A percentile compares a stretch with the other conserved stretches of the same genome.
Conservation (phyloP, 768 basidiomycete genomes). For the Crucibulum laeve region DNA sequence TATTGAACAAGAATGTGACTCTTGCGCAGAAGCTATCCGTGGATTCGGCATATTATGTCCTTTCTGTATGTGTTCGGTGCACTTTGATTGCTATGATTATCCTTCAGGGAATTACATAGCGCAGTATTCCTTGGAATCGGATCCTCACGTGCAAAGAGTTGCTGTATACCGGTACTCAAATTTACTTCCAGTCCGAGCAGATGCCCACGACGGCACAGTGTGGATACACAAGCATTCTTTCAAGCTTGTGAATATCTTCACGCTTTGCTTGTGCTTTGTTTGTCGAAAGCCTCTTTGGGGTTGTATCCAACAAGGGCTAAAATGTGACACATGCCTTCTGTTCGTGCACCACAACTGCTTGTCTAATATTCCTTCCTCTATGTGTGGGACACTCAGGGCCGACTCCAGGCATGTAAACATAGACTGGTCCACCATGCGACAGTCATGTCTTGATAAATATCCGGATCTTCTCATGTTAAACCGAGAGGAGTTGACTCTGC, state of each 20-base stretch:
- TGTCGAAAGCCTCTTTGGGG: constrained; percentile 79
- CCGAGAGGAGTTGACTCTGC: constrained; percentile 39
- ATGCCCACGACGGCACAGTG: constrained; percentile 11
- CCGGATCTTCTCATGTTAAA: constrained; percentile 35
- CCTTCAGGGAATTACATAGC: constrained; percentile 56
- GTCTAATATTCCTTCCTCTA: constrained; percentile 15
- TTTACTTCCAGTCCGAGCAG: constrained; percentile 29
- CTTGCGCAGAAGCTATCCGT: constrained; percentile 46
- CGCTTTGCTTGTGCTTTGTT: constrained; percentile 61
- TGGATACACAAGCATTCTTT: constrained; percentile 46
- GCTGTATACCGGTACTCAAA: constrained; percentile 62
- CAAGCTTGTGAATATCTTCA: constrained; percentile 61
- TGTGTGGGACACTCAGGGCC: constrained; percentile 34
- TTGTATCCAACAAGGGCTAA: constrained; percentile 52
- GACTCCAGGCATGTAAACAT: constrained; percentile 48
- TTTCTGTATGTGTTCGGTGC: constrained; percentile 64
- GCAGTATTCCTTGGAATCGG: constrained; percentile 45
- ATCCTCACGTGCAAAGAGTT: constrained; percentile 46
- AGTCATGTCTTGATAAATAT: constrained; percentile 55
- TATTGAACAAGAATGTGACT: constrained; percentile 46
- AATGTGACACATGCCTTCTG: constrained; percentile 56
- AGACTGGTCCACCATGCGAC: constrained; percentile 44
- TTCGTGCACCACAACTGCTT: constrained; percentile 59
- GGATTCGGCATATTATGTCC: constrained; percentile 76
- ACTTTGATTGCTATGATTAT: constrained; percentile 77